A percentile compares a stretch with the other conserved stretches of the same genome.
phyloP scores from a whole-genome alignment of 192 early-diverging fungal species.

The Allomyces javanicus region DNA sequence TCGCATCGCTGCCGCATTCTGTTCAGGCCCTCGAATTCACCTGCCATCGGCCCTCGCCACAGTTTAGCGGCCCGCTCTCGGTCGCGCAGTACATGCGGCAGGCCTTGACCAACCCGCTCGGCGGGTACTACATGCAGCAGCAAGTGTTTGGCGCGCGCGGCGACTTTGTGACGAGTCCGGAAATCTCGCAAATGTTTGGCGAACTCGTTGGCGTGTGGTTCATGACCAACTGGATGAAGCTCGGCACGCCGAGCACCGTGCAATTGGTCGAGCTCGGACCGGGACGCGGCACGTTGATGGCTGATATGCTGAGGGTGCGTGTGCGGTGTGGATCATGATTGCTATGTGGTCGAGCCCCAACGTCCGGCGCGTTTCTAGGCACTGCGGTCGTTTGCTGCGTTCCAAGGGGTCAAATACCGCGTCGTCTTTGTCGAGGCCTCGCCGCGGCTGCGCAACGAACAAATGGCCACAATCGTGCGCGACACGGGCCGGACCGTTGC shows the following conservation, averaged over 20 bases:
- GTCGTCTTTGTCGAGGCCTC: constrained; percentile 77
- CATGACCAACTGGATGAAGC: constrained; percentile 53
- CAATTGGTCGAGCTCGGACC: constrained; percentile 70
- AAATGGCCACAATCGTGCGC: constrained; percentile 10
- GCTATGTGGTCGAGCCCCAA: background rate
- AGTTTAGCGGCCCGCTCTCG: constrained; percentile 9
- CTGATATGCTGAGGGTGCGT: constrained; percentile 64
- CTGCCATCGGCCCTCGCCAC: background rate
- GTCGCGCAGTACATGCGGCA: constrained; percentile 74
- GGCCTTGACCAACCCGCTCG: constrained; percentile 63
- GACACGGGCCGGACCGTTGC: background rate
- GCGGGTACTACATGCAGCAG: constrained; percentile 83
- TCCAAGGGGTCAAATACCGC: constrained; percentile 22
- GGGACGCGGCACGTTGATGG: constrained; percentile 83
- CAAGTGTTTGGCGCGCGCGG: constrained; percentile 78
- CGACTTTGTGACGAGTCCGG: constrained; percentile 91
- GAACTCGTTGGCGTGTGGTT: constrained; percentile 84
- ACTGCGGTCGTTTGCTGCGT: constrained; percentile 42
- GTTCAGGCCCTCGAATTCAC: background rate
- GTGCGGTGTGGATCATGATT: background rate
- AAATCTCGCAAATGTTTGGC: constrained; percentile 96
- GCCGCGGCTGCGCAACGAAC: constrained; percentile 37
- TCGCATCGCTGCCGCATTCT: background rate
- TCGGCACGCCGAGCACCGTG: constrained; percentile 35
- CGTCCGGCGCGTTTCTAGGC: constrained; percentile 11